Evolutionary conservation across 306 rosid genomes (phyloP), one percentile per base, ranked within the genome.

Genomic region (Citrullus mucosospermus): DNA sequence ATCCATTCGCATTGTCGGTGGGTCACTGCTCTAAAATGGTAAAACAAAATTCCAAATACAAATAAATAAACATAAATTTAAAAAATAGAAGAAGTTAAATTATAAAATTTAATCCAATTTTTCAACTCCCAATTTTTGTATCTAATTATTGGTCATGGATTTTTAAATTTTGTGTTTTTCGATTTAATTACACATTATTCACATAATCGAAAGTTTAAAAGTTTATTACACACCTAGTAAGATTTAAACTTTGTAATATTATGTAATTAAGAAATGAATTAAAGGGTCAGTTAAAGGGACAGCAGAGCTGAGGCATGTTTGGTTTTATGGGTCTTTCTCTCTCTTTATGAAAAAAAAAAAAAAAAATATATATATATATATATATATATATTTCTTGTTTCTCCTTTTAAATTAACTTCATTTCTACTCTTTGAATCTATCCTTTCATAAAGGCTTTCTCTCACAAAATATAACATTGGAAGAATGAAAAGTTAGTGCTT

Each of bases 381-480:
- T 25, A 25, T 25, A 25, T 25, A 25, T 25, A 25, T 25, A 25
- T 25, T 25, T 25, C 28, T 25, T 25, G 28, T 62, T 9, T 48
- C 53, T 41, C 75, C 55, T 43, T 68, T 68, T 46, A 44, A 70
- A 70, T 8, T 70, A 70, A 44, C 76, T 70, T 70, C 6, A 70
- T 17, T 46, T 70, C 56, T 70, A 70, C 76, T 70, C 76, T 70
- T 70, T 70, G 76, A 50, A 70, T 69, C 75, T 69, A 69, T 10
- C 11, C 56, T n/a, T 69, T 20, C 10, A 11, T 22, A 43, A 20
- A 43, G n/a, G 11, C 50, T 10, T 17, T 39, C 30, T 22, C 56
- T 44, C 38, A 8, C 22, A 69, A 69, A 69, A 43, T 20, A 67
- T 4, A n/a, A 39, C 54, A 38, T 67, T 39, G 13, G 22, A 65